Evolutionary conservation across 2,329 filamentous ascomycete genomes (phyloP).

Genomic region (Fusarium secorum): DNA sequence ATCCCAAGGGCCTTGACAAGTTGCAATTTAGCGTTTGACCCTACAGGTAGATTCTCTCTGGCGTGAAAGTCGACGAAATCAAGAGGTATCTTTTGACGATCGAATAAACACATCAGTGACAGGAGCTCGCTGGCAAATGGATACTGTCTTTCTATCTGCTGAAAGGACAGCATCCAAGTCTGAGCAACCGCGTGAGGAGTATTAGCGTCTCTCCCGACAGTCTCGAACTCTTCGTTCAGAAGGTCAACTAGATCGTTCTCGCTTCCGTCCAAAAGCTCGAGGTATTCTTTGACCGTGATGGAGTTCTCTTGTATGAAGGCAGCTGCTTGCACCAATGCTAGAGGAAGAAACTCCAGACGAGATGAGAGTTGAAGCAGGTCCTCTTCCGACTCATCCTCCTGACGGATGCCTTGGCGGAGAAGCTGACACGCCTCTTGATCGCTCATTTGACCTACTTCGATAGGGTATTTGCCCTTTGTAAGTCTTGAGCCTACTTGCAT

Average conservation of each 20-base stretch:
- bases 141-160: slow-evolving; percentile 42
- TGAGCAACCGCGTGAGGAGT: slow-evolving; percentile 39
- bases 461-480: slow-evolving; percentile 20
- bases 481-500: slow-evolving; percentile 43
- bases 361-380: slow-evolving; percentile 32
- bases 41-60: not conserved
- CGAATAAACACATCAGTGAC: slow-evolving; percentile 45
- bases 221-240: slow-evolving; percentile 45
- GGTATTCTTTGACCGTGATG: slow-evolving; percentile 38
- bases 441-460: slow-evolving; percentile 44
- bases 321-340: slow-evolving; percentile 48
- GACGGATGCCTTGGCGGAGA: slow-evolving; percentile 26
- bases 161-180: slow-evolving; percentile 49
- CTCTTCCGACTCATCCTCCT: not conserved
- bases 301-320: slow-evolving; percentile 47
- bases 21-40: not conserved
- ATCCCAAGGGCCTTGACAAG: slow-evolving; percentile 7
- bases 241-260: slow-evolving; percentile 24
- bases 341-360: slow-evolving; percentile 44
- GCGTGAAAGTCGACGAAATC: slow-evolving; percentile 26
- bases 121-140: slow-evolving; percentile 43
- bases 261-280: slow-evolving; percentile 37
- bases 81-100: slow-evolving; percentile 43
- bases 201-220: slow-evolving; percentile 41
- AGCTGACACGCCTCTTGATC: slow-evolving; percentile 39